Base-by-base conservation (phyloP, 2,329 filamentous ascomycete genomes). In the Aspergillus sp. region DNA sequence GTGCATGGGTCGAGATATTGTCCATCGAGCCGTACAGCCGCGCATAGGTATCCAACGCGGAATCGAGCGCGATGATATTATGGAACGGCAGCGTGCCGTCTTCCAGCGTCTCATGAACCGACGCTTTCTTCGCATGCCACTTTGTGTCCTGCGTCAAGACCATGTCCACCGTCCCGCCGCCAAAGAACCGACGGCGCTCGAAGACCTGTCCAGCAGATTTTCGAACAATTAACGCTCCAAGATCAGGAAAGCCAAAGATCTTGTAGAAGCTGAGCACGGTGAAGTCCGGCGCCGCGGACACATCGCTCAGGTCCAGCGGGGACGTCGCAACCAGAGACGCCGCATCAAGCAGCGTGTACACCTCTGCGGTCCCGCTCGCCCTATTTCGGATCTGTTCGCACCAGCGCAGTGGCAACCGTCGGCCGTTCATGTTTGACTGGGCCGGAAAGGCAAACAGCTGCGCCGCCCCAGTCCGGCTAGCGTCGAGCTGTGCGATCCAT, bases 241-340 rank as follows among this genome's bases (percentile, higher is more conserved):
- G 77, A 67, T 97, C 90, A 0, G 93, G 93, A 59, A 97, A 97
- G 1, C 94, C 93, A 69, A 97, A 97, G n/a, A 97, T 92, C 70
- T 97, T 99, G 76, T 97, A 95, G 58, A 97, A 85, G 70, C 92
- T 97, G 40, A 97, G 65, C 0, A 90, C 88, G 0, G 84, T 87
- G 60, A 97, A 97, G 68, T 97, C 93, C 1, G 93, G 89, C 0
- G 88, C 85, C 0, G 73, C 67, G 0, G 77, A 74, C 0, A 79
- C 61, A 59, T 88, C 74, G 50, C 83, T 78, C 2, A 97, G 75
- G 64, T 95, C 83, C 5, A 97, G 76, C 1, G 84, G 84, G 4
- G 88, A 84, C 0, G 92, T 96, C 6, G 91, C 86, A 9, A 86
- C 87, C 10, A 90, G 78, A 0, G 91, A 88, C 4, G 94, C 91